A percentile compares a stretch with the other conserved stretches of the same genome.
These are phyloP conservation scores for Cnidoscolus chayamansa DNA, from an alignment of 441 rosid genomes.

Conservation along the genomic window DNA sequence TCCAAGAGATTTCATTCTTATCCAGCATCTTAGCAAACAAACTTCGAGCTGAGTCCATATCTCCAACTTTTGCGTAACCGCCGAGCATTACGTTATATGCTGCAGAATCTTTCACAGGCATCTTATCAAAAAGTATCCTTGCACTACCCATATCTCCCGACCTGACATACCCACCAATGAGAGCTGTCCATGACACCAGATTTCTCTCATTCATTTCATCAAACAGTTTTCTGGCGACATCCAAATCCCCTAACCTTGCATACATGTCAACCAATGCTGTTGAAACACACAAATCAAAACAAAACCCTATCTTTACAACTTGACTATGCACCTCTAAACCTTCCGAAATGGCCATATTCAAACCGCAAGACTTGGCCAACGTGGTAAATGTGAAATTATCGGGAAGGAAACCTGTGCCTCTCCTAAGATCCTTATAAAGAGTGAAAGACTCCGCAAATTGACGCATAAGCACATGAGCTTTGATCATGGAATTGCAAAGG, in stretches of 20 bases:
- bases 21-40: constrained; percentile 52
- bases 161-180: constrained; percentile 55
- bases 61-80: constrained; percentile 45
- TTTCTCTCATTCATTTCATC: constrained; percentile 70
- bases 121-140: constrained; percentile 39
- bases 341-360: constrained; percentile 36
- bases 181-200: constrained; percentile 72
- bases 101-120: constrained; percentile 48
- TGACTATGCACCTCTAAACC: constrained; percentile 57
- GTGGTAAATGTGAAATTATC: constrained; percentile 58
- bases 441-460: constrained; percentile 39
- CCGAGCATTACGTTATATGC: constrained; percentile 55
- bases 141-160: constrained; percentile 46
- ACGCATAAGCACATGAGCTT: constrained; percentile 40
- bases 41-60: constrained; percentile 38
- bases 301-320: constrained; percentile 55
- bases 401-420: constrained; percentile 43
- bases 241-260: constrained; percentile 52
- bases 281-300: constrained; percentile 54
- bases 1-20: constrained; percentile 60
- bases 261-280: constrained; percentile 83
- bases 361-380: constrained; percentile 50
- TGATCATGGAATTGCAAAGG: constrained; percentile 69
- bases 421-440: constrained; percentile 49
- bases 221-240: constrained; percentile 53